Evolutionary conservation across 2,329 filamentous ascomycete species (phyloP).

Genomic region (Aspergillus candidus): DNA sequence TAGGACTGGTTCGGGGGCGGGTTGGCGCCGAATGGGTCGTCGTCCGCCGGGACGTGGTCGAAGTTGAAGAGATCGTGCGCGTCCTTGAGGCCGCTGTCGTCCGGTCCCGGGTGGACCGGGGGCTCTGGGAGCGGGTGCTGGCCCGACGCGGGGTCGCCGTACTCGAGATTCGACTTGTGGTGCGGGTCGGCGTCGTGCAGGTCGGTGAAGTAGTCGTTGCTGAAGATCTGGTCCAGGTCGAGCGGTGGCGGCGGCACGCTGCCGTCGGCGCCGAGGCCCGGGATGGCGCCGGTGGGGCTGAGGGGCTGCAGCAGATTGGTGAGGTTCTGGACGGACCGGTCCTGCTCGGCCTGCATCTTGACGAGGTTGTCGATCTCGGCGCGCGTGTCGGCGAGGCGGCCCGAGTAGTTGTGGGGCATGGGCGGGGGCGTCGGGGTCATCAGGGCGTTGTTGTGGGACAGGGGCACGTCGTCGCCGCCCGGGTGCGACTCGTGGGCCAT

Average conservation of each 20-base stretch:
- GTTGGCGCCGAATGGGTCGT: conserved; percentile 28
- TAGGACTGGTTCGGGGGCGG: conserved; percentile 20
- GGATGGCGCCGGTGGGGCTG: conserved; percentile 72
- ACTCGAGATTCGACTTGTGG: conserved; percentile 20
- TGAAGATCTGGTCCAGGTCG: conserved; percentile 54
- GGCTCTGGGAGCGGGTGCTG: conserved; percentile 15
- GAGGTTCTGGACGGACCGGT: conserved; percentile 68
- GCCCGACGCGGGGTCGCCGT: conserved; percentile 15
- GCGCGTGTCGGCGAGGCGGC: conserved; percentile 57
- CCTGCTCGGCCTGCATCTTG: conserved; percentile 72
- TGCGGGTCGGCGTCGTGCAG: conserved; percentile 27
- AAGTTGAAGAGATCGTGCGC: conserved; percentile 40
- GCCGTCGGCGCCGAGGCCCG: conserved; percentile 52
- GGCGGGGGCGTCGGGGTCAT: conserved; percentile 50
- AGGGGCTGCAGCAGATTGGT: conserved; percentile 69
- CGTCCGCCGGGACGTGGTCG: conserved; percentile 30
- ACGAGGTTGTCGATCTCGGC: conserved; percentile 73
- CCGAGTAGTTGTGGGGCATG: conserved; percentile 45
- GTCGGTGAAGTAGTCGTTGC: conserved; percentile 51
- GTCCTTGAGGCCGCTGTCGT: conserved; percentile 22
- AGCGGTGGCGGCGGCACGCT: conserved; percentile 41
- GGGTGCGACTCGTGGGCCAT: conserved; percentile 43
- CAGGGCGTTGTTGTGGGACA: conserved; percentile 50
- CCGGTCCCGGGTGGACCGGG: conserved; percentile 13
- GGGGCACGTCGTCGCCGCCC: conserved; percentile 32